These are phyloP conservation scores for Porphyrellus cyaneotinctus DNA, from an alignment of 768 basidiomycete species.

Conservation along the genomic window DNA sequence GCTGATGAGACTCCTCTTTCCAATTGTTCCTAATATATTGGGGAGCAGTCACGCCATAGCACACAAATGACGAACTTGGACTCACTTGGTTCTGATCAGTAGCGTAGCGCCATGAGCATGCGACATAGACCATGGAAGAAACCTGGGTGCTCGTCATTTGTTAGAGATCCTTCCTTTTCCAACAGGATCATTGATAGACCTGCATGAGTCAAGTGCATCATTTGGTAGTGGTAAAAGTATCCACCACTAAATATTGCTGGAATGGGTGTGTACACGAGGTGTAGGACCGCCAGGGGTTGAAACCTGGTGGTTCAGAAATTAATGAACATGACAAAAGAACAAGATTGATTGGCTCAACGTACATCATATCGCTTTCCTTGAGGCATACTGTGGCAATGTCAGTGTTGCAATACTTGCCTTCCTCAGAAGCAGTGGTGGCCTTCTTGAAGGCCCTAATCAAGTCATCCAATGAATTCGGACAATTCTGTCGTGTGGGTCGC, in stretches of 20 bases:
- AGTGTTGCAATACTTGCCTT: too few species aligned
- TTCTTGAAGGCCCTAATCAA: not conserved
- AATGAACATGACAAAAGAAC: not conserved
- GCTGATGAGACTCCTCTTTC: too few species aligned
- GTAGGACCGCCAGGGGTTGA: not conserved
- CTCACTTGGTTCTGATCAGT: not conserved
- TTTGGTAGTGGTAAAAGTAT: too few species aligned
- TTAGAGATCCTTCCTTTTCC: too few species aligned
- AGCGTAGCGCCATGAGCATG: not conserved
- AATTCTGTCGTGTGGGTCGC: not conserved
- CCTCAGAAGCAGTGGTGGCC: not conserved
- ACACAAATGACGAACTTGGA: too few species aligned
- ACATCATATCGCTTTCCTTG: not conserved
- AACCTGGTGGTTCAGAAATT: not conserved
- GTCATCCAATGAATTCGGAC: not conserved
- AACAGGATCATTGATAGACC: too few species aligned
- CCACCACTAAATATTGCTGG: not conserved
- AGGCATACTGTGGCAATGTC: not conserved
- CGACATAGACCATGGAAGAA: not conserved
- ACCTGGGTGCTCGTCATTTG: too few species aligned
- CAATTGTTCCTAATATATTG: too few species aligned
- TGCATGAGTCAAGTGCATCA: too few species aligned
- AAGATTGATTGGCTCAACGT: not conserved
- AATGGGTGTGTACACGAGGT: not conserved
- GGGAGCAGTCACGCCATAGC: too few species aligned